Base-by-base conservation (phyloP, 2,329 filamentous ascomycete species). In the Massarina eburnea region DNA sequence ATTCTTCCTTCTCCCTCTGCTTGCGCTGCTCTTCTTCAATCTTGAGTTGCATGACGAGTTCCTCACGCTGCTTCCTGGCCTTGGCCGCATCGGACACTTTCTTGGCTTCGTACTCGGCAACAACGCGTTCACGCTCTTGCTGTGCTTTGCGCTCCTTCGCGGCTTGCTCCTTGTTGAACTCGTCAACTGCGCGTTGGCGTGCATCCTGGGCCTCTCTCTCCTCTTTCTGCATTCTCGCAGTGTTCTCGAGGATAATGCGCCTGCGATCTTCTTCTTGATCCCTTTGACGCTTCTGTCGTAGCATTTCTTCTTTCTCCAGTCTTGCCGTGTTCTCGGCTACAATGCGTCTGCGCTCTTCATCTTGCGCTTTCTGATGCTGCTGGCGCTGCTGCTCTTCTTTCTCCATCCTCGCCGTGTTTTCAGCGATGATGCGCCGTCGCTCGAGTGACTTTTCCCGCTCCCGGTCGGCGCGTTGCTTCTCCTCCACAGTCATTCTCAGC, bases 1-100 rank as follows among this genome's bases (percentile, higher is more conserved):
- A 67, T 49, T 76, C 70, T 47, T 70, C 67, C 52, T 71, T 70
- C 40, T 75, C 73, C 48, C 72, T 70, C 20, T 66, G 61, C 47
- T 73, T 67, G 51, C 70, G 65, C 39, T 64, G 60, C 43, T 71
- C 67, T 41, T 73, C 65, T 46, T 74, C 70, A 2, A 70, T 62
- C 43, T 68, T 62, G 21, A 74, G 61, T 39, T 74, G 67, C 41
- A 69, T 60, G 9, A 71, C 55, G 6, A 73, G 54, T 33, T 67
- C 66, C 41, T 73, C 67, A 20, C 67, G 63, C 19, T 64, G 57
- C 30, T 64, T 58, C 45, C 67, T 65, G 41, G 63, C 68, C 40
- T 70, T 68, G 26, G 66, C 66, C 1, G 65, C 68, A 29, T 71
- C 68, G 12, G 62, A 52, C 3, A 61, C 49, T 42, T 70, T 67